Base-by-base conservation (phyloP, 768 basidiomycete genomes). In the Serendipita sp. region DNA sequence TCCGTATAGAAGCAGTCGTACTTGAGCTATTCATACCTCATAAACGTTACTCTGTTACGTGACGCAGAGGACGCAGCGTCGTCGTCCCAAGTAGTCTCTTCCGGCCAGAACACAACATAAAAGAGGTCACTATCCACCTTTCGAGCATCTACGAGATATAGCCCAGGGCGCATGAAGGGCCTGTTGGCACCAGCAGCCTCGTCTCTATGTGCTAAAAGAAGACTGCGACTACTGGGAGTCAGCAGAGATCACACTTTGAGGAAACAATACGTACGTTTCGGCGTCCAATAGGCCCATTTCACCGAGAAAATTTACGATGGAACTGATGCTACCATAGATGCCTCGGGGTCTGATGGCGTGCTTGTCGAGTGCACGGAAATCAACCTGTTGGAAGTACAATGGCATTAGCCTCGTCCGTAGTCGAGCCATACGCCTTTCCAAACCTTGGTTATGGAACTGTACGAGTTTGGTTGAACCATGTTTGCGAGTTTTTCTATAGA, bases 31-130 rank as follows among this genome's bases (percentile, higher is more conserved):
- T 63, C 70, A 42, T 70, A 80, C 83, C 82, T 71, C 81, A 84
- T 83, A 66, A 84, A 84, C 0, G 82, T 81, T 2, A 79, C 72
- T 3, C 83, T 74, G 70, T 83, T 84, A 2, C 78, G 75, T 30
- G 73, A 67, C 53, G 80, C 75, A 3, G 79, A 71, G 0, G 75
- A 71, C 3, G 71, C 38, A 0, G 80, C 76, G 14, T 73, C 70
- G 67, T 83, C 81, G 34, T 78, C 68, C 83, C 83, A 84, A 0
- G 82, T 83, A 0, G 71, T 74, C 31, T 79, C 74, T 64, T 85
- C 81, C 0, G 82, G 82, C 83, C 84, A 85, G 62, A 81, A 83
- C 3, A 84, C 66, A 14, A 81, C 74, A 58, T 79, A 81, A 4
- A 79, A 24, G 24, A 45, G 22, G 30, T 34, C 58, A 24, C 72